Evolutionary conservation across 2,329 filamentous ascomycete genomes (phyloP).

Genomic region (Ceratocystis destructans): DNA sequence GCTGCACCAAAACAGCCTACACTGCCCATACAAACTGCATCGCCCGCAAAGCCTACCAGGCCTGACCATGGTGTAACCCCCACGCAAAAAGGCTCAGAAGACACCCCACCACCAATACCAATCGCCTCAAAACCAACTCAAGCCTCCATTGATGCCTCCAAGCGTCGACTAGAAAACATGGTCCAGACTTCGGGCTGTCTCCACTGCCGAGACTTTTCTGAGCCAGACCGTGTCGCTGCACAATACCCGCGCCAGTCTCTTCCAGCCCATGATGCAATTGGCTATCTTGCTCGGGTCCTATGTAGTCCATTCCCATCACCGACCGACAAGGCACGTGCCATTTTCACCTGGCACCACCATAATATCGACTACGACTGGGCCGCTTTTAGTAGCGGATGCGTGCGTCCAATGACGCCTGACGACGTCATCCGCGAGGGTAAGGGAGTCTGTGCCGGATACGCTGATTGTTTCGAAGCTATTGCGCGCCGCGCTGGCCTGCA

Average conservation of each 20-base stretch:
- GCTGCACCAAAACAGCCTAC: slow-evolving; percentile 21
- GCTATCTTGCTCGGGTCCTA: slow-evolving; percentile 63
- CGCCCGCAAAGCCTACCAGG: background rate
- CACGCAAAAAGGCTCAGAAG: slow-evolving; percentile 20
- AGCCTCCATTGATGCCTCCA: slow-evolving; percentile 26
- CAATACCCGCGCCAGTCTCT: slow-evolving; percentile 61
- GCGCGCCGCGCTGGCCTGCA: slow-evolving; percentile 69
- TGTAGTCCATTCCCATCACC: slow-evolving; percentile 65
- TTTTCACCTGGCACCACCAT: slow-evolving; percentile 93
- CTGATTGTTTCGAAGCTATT: slow-evolving; percentile 64
- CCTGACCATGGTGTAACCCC: background rate
- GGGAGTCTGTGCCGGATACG: slow-evolving; percentile 87
- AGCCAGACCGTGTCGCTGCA: slow-evolving; percentile 62
- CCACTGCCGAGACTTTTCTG: slow-evolving; percentile 76
- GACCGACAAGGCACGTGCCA: slow-evolving; percentile 82
- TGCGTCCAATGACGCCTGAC: slow-evolving; percentile 54
- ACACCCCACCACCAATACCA: slow-evolving; percentile 40
- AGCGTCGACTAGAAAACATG: slow-evolving; percentile 30
- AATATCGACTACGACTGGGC: slow-evolving; percentile 77
- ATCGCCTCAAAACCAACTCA: slow-evolving; percentile 38
- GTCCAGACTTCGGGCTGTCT: slow-evolving; percentile 45
- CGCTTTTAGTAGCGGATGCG: slow-evolving; percentile 59
- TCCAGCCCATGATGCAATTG: slow-evolving; percentile 50
- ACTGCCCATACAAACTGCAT: background rate
- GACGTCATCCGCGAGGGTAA: slow-evolving; percentile 62